Evolutionary conservation across 106 monocot species (phyloP).

Genomic region (Allium cepa): DNA sequence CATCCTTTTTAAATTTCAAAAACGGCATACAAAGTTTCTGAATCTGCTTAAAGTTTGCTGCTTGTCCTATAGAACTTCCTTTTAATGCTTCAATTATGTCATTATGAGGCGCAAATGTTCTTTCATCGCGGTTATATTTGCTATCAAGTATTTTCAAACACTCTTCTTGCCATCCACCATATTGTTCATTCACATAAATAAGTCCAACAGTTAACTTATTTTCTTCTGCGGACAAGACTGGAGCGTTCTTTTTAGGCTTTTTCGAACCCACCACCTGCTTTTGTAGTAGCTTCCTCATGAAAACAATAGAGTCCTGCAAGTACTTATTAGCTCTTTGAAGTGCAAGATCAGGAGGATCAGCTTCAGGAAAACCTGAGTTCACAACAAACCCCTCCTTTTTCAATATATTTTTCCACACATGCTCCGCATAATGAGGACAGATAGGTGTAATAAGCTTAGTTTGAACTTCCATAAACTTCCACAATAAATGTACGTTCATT

Average conservation of each 20-base stretch:
- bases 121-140: slow-evolving; percentile 35
- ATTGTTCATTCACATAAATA: slow-evolving; percentile 79
- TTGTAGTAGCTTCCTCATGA: slow-evolving; percentile 70
- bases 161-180: slow-evolving; percentile 82
- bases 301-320: slow-evolving; percentile 73
- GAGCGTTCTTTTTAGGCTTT: slow-evolving; percentile 57
- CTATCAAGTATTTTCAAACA: slow-evolving; percentile 57
- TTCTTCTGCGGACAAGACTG: slow-evolving; percentile 20
- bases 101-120: slow-evolving; percentile 45
- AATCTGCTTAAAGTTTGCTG: slow-evolving; percentile 53
- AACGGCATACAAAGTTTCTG: slow-evolving; percentile 91
- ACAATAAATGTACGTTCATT: slow-evolving; percentile 66
- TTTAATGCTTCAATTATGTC: slow-evolving; percentile 70
- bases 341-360: slow-evolving; percentile 50
- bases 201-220: slow-evolving; percentile 48
- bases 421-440: slow-evolving; percentile 82
- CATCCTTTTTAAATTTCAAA: slow-evolving; percentile 81
- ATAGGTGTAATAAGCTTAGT: slow-evolving; percentile 75
- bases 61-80: slow-evolving; percentile 36
- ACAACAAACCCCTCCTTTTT: slow-evolving; percentile 56
- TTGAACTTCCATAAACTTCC: slow-evolving; percentile 77
- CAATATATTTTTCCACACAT: slow-evolving; percentile 64
- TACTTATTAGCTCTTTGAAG: slow-evolving; percentile 77
- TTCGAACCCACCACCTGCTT: slow-evolving; percentile 71
- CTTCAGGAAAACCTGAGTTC: slow-evolving; percentile 67